Conservation (phyloP, 345 rosid genomes). For the Pelargonium nanum region DNA sequence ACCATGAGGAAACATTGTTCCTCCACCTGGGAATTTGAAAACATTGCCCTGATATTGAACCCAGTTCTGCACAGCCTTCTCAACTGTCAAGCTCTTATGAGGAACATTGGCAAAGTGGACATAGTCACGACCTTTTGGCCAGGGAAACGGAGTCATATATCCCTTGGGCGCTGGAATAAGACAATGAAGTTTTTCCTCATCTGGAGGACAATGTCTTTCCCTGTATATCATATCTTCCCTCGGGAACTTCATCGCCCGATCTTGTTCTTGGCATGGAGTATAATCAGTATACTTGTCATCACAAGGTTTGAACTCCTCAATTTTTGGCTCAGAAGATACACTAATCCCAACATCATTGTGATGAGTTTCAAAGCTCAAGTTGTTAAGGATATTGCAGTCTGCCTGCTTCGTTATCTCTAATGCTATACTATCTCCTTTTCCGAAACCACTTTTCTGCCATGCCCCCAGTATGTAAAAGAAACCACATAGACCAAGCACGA, state of each 20-base stretch:
- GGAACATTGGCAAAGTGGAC: slow-evolving; percentile 68
- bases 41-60: slow-evolving; percentile 58
- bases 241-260: slow-evolving; percentile 49
- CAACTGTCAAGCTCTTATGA: slow-evolving; percentile 57
- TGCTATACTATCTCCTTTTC: slow-evolving; percentile 54
- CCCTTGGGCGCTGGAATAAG: slow-evolving; percentile 61
- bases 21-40: slow-evolving; percentile 67
- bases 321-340: slow-evolving; percentile 16
- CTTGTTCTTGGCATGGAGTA: slow-evolving; percentile 66
- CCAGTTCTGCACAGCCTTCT: slow-evolving; percentile 71
- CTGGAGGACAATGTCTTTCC: slow-evolving; percentile 56
- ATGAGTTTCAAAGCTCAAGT: slow-evolving; percentile 43
- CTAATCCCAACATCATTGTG: slow-evolving; percentile 18
- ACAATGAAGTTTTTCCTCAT: slow-evolving; percentile 44
- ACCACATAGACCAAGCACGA: slow-evolving; percentile 40
- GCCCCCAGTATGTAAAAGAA: slow-evolving; percentile 60
- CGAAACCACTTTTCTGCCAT: slow-evolving; percentile 67
- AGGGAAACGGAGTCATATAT: slow-evolving; percentile 50
- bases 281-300: slow-evolving; percentile 35
- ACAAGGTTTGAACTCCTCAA: slow-evolving; percentile 34
- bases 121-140: slow-evolving; percentile 72
- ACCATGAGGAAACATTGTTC: slow-evolving; percentile 62
- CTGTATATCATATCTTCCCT: slow-evolving; percentile 52
- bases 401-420: slow-evolving; percentile 35
- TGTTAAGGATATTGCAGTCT: slow-evolving; percentile 35